Percentiles rank a stretch among this genome's conserved stretches.
These are phyloP conservation scores for Camellia oleifera DNA, from an alignment of 179 eudicot species.

Conservation along the genomic window DNA sequence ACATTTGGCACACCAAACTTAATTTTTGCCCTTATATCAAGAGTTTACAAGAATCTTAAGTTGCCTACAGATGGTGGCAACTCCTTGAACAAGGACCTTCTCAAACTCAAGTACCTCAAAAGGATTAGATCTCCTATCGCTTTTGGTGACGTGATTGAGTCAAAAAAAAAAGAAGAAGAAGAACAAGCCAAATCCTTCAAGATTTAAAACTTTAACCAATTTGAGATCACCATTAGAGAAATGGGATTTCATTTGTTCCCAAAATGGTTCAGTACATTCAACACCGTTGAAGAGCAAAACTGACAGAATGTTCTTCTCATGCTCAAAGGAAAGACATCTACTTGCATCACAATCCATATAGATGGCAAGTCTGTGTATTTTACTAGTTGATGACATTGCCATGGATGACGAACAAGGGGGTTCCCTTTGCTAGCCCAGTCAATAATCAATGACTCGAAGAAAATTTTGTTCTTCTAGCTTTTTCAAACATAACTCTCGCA, in stretches of 20 bases:
- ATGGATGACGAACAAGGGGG: not conserved
- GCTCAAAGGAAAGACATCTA: too few species aligned
- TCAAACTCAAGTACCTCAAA: not conserved
- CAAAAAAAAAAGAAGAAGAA: too few species aligned
- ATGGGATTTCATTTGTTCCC: not conserved
- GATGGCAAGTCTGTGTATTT: too few species aligned
- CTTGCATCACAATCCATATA: too few species aligned
- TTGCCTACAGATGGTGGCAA: not conserved
- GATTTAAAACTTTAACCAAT: constrained; percentile 12
- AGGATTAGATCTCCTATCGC: too few species aligned
- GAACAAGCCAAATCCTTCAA: not conserved
- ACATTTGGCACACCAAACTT: not conserved
- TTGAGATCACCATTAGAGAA: constrained; percentile 1
- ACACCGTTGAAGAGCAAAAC: not conserved
- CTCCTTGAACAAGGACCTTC: not conserved
- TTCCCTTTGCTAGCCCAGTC: not conserved
- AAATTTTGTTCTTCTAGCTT: constrained; percentile 16
- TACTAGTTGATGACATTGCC: not conserved
- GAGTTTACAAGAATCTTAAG: not conserved
- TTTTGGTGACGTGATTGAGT: too few species aligned
- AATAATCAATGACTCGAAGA: not conserved
- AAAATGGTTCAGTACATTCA: too few species aligned
- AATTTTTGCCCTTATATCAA: not conserved
- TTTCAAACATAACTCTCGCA: constrained; percentile 14
- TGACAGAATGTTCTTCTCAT: not conserved